Base-by-base conservation (phyloP, 108 stramenopile genomes). In the Stephanodiscus triporus region DNA sequence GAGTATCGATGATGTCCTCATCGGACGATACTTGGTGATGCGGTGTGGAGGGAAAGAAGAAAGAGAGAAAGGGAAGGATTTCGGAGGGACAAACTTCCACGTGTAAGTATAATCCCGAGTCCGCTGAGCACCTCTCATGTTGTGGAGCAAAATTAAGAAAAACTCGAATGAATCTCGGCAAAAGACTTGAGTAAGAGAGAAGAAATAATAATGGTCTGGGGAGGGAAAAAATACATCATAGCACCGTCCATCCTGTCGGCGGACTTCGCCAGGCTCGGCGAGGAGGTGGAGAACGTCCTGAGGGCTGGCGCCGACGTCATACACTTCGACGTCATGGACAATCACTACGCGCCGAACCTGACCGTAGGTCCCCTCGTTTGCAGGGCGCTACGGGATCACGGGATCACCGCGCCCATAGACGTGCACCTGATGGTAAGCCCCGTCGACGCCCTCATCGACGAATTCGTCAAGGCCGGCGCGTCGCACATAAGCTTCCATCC, bases 311-410 rank as follows among this genome's bases (percentile, higher is more conserved):
- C 98, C 61, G 98, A 98, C 74, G 95, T 99, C 64, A 93, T 99
- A 48, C 98, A 99, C 87, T 99, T 99, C 70, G 98, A 99, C 70
- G 97, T 99, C 24, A 99, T 99, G 98, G 98, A 99, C 89, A 98
- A 97, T 83, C 98, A 99, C 88, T 99, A 97, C 83, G 97, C 98
- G 9, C 98, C 98, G 37, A 99, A 98, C 88, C 87, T 99, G 26
- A 98, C 98, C 53, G 97, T 99, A 56, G 98, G 98, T 56, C 98
- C 98, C 64, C 96, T 99, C 91, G 98, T 99, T 11, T 99, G 98
- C 95, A 96, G 96, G 86, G 98, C 97, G 9, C 88, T 99, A 24
- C 92, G 98, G 24, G 94, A 96, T 63, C 97, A 98, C 87, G 98
- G 98, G 45, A 96, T 99, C 13, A 98, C 97, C 10, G 95, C 96